Evolutionary conservation across 805 yeast species (phyloP), one percentile per base, ranked within the genome.

Genomic region (Yarrowia sp.): DNA sequence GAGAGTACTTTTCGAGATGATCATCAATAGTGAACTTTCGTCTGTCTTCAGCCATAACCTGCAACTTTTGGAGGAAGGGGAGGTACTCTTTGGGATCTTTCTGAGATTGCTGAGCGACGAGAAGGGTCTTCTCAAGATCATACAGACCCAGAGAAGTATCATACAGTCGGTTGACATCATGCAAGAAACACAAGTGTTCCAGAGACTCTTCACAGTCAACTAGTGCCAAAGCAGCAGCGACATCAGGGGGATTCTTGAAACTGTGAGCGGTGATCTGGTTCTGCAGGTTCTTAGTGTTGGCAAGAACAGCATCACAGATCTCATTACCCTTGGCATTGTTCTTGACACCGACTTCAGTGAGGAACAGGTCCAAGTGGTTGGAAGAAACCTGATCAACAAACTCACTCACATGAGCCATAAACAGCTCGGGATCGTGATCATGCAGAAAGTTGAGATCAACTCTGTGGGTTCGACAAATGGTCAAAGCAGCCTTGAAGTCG

Each of bases 21-120:
- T 89, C 88, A 73, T 95, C 98, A 69, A 95, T 89, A 72, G 85
- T 75, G 72, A 90, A 92, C 72, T 83, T 82, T 69, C 86, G 84
- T 67, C 96, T 84, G 65, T 85, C 75, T 6, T 84, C 86, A 0
- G 83, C 77, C 74, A 88, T 89, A 44, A 83, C 84, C 69, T 90
- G 88, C 64, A 95, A 79, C 55, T 86, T 82, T 72, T 91, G 96
- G 69, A 95, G 80, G 75, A 95, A 95, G 61, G 99, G 97, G 62
- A 95, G 78, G 70, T 95, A 95, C 75, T 95, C 99, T 72, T 92
- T 91, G 28, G 99, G 99, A 77, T 95, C 99, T 81, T 88, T 92
- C 75, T 93, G 98, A 0, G 98, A 92, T 72, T 92, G 95, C 74
- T 96, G 98, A 0, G 99, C 99, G 66, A 95, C 86, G 11, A 83